A percentile compares a stretch with the other conserved stretches of the same genome.
These are phyloP conservation scores for Poteriospumella lacustris DNA, from an alignment of 108 stramenopile species.

Conservation along the genomic window DNA sequence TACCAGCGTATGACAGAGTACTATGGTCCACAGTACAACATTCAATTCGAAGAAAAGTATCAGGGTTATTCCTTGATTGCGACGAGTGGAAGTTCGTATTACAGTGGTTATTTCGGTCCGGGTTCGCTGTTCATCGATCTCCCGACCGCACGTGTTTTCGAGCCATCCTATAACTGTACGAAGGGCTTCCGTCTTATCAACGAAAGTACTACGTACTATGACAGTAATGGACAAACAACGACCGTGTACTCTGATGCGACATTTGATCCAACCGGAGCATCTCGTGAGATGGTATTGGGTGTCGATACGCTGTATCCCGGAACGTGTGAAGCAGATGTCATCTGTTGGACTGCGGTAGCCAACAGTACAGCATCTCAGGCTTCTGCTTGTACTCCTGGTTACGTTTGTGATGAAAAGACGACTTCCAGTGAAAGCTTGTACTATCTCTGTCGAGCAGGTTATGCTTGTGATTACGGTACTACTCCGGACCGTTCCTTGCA, in stretches of 20 bases:
- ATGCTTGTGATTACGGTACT: slow-evolving; percentile 70
- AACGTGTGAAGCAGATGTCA: slow-evolving; percentile 78
- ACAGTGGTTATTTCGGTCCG: slow-evolving; percentile 50
- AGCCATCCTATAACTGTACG: slow-evolving; percentile 71
- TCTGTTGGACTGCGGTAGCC: slow-evolving; percentile 52
- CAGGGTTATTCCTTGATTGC: slow-evolving; percentile 37
- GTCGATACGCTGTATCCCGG: slow-evolving; percentile 68
- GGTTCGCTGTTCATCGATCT: slow-evolving; percentile 59
- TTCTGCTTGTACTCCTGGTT: slow-evolving; percentile 67
- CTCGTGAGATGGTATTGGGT: slow-evolving; percentile 48
- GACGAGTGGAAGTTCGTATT: slow-evolving; percentile 22
- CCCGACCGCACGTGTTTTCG: slow-evolving; percentile 57
- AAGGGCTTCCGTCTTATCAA: slow-evolving; percentile 60
- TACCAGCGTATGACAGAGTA: slow-evolving; percentile 69
- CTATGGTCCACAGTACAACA: slow-evolving; percentile 72
- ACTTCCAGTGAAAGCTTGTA: slow-evolving; percentile 42
- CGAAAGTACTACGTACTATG: slow-evolving; percentile 37
- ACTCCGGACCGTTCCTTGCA: slow-evolving; percentile 65
- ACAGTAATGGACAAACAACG: slow-evolving; percentile 34
- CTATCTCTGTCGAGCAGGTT: slow-evolving; percentile 64
- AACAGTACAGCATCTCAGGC: slow-evolving; percentile 38
- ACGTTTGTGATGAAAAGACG: slow-evolving; percentile 68
- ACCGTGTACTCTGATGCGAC: slow-evolving; percentile 42
- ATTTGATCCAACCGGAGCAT: slow-evolving; percentile 36
- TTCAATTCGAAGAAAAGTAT: slow-evolving; percentile 64